A percentile compares a stretch with the other conserved stretches of the same genome.
These are phyloP conservation scores for Petunia axillaris DNA, from an alignment of 257 asterid species.

Conservation along the genomic window DNA sequence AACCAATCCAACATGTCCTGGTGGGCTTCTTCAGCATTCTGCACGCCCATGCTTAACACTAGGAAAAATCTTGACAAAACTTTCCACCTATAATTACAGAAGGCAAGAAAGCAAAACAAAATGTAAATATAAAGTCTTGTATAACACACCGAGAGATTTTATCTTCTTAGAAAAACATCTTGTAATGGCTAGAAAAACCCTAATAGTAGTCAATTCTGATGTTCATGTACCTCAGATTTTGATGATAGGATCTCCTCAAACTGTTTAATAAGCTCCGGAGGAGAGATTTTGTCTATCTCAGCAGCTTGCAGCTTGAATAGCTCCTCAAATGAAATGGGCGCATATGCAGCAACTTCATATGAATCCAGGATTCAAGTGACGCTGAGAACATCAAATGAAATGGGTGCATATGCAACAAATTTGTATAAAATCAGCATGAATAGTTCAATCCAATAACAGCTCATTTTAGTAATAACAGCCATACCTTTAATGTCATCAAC, in stretches of 20 bases:
- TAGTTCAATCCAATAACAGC: too few relatives aligned
- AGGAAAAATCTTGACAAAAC: slow-evolving; percentile 53
- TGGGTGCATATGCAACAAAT: too few relatives aligned
- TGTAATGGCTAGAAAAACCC: not conserved
- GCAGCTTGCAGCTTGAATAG: too few relatives aligned
- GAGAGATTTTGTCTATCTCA: slow-evolving; percentile 50
- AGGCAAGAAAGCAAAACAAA: slow-evolving; percentile 13
- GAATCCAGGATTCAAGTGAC: too few relatives aligned
- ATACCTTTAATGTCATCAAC: slow-evolving; percentile 59
- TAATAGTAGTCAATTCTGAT: not conserved
- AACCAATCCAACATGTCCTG: slow-evolving; percentile 54
- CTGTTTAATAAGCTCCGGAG: slow-evolving; percentile 54
- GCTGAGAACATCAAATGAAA: too few relatives aligned
- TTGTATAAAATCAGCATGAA: too few relatives aligned
- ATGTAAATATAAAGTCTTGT: not conserved
- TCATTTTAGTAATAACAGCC: not conserved
- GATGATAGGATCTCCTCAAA: slow-evolving; percentile 51
- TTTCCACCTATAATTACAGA: slow-evolving; percentile 39
- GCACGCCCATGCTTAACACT: slow-evolving; percentile 59
- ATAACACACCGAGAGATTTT: not conserved
- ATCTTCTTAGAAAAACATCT: not conserved
- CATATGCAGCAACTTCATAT: not conserved
- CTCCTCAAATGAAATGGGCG: not conserved
- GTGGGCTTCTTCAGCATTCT: slow-evolving; percentile 59
- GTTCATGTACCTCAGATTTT: slow-evolving; percentile 50